Conservation (phyloP, 768 basidiomycete species). For the Amanita inopinata region DNA sequence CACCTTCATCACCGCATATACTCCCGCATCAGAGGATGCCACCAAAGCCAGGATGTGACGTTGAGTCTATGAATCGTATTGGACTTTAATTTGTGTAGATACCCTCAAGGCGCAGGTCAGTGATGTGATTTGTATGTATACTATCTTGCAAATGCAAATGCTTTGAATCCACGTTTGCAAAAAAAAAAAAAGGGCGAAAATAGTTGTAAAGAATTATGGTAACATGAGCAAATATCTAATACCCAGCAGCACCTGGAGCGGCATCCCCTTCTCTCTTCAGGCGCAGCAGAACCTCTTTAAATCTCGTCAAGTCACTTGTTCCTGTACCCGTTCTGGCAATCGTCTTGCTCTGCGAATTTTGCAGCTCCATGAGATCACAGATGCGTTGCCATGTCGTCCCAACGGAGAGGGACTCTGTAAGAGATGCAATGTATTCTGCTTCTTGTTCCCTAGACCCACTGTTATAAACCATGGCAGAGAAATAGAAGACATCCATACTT, state of each 20-base stretch:
- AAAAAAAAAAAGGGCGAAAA: neutral
- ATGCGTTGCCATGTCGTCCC: constrained; percentile 98
- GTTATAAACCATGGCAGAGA: constrained; percentile 1
- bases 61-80: too few species aligned
- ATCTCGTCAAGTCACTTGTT: constrained; percentile 81
- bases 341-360: constrained; percentile 98
- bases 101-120: too few species aligned
- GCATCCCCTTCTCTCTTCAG: constrained; percentile 84
- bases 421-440: constrained; percentile 61
- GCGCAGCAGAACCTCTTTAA: constrained; percentile 87
- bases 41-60: constrained; percentile 10
- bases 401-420: constrained; percentile 66
- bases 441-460: constrained; percentile 64
- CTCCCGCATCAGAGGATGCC: constrained; percentile 7
- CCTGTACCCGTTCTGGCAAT: constrained; percentile 77
- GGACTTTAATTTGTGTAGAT: too few species aligned
- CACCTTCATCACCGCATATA: constrained; percentile 35
- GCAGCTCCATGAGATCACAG: constrained; percentile 72
- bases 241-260: constrained; percentile 90
- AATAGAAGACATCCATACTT: constrained; percentile 44
- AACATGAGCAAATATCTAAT: constrained; percentile 34
- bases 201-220: too few species aligned
- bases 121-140: too few species aligned
- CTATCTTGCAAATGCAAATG: too few species aligned
- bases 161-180: too few species aligned